These are phyloP conservation scores for Phanerodontia chrysosporium DNA, from an alignment of 768 basidiomycete species.

Conservation along the genomic window DNA sequence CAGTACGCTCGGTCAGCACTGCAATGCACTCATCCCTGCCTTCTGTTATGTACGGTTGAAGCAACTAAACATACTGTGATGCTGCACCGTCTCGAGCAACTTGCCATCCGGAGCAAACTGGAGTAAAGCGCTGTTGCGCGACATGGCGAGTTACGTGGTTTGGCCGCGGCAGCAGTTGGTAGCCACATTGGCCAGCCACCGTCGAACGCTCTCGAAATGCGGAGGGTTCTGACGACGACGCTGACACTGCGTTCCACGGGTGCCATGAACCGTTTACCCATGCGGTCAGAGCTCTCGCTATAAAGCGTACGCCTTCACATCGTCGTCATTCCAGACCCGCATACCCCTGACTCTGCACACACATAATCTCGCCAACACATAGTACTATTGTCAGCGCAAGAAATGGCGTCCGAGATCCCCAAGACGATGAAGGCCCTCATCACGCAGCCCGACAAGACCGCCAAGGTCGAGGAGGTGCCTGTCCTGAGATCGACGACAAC, in stretches of 20 bases:
- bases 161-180: neutral
- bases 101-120: neutral
- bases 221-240: neutral
- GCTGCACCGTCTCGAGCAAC: neutral
- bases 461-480: slow-evolving; percentile 17
- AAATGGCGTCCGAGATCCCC: slow-evolving; percentile 7
- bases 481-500: slow-evolving; percentile 20
- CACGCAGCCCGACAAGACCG: slow-evolving; percentile 8
- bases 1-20: neutral
- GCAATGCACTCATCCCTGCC: neutral
- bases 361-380: neutral
- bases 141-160: neutral
- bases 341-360: neutral
- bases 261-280: neutral
- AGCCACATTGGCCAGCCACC: neutral
- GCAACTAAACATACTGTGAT: neutral
- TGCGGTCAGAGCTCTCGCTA: neutral
- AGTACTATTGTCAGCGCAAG: neutral
- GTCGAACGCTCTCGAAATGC: neutral
- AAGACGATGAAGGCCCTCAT: slow-evolving; percentile 23
- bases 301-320: neutral
- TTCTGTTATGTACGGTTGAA: neutral
- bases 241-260: too few relatives aligned
- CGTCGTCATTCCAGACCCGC: neutral
- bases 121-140: too few relatives aligned